Evolutionary conservation across 352 stramenopile species (phyloP).

Genomic region (Phytophthora quininea): DNA sequence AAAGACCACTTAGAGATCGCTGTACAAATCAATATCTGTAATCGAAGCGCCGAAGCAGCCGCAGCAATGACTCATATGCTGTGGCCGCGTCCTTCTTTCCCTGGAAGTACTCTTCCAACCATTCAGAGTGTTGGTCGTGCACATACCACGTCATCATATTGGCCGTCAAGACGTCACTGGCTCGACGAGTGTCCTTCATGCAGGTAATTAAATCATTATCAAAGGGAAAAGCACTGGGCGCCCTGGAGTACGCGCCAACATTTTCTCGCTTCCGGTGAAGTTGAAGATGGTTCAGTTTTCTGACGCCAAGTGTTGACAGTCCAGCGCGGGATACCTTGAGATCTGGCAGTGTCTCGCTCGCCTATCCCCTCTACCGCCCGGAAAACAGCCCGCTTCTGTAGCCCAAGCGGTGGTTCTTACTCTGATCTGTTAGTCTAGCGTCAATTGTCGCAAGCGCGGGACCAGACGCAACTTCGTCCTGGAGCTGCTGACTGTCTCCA

Average conservation of each 20-base stretch:
- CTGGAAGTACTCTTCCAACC: constrained; percentile 4
- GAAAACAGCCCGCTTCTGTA: too few species aligned
- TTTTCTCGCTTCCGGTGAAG: constrained; percentile 13
- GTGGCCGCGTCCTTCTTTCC: constrained; percentile 6
- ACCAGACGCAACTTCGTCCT: too few species aligned
- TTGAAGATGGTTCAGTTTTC: constrained; percentile 8
- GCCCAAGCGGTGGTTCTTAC: too few species aligned
- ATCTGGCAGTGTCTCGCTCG: too few species aligned
- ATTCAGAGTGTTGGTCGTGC: not conserved
- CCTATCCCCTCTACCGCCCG: too few species aligned
- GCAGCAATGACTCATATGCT: constrained; percentile 9
- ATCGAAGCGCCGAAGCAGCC: constrained; percentile 8
- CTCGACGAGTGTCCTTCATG: constrained; percentile 14
- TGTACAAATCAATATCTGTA: constrained; percentile 22
- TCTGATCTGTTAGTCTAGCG: too few species aligned
- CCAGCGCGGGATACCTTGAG: too few species aligned
- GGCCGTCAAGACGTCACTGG: not conserved
- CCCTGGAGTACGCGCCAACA: not conserved
- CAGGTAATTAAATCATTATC: constrained; percentile 5
- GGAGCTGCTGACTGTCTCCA: too few species aligned
- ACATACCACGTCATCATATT: constrained; percentile 5
- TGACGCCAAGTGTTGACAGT: too few species aligned
- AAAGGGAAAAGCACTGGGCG: constrained; percentile 13
- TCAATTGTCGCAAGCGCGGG: too few species aligned
- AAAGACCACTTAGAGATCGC: constrained; percentile 6